These are phyloP conservation scores for Paspalum notatum DNA, from an alignment of 176 grass and related monocot genomes.

Conservation along the genomic window DNA sequence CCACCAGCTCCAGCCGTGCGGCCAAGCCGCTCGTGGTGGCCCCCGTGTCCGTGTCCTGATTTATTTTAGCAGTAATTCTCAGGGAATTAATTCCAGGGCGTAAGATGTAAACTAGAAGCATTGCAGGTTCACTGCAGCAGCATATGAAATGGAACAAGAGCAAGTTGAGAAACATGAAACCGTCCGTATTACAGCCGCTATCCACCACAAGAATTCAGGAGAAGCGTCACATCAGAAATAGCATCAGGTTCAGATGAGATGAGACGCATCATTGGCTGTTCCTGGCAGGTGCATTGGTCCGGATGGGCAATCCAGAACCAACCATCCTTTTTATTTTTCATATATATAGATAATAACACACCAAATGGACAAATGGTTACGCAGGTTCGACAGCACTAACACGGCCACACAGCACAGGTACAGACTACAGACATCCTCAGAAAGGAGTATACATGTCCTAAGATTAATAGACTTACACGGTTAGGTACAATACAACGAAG, in stretches of 20 bases:
- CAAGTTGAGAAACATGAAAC: not conserved
- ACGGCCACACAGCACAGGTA: conserved; percentile 14
- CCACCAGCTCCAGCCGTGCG: not conserved
- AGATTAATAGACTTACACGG: conserved; percentile 51
- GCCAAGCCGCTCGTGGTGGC: not conserved
- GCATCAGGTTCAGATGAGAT: not conserved
- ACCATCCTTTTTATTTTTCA: conserved; percentile 21
- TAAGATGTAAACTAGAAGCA: conserved; percentile 25
- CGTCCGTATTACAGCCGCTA: not conserved
- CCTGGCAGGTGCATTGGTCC: not conserved
- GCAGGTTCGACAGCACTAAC: conserved; percentile 37
- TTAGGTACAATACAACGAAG: conserved; percentile 31
- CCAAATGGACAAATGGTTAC: not conserved
- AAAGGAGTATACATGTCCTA: conserved; percentile 44
- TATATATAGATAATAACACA: conserved; percentile 16
- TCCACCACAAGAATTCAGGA: not conserved
- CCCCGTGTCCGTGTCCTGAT: not conserved
- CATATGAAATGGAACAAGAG: not conserved
- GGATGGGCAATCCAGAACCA: not conserved
- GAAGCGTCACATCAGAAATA: not conserved
- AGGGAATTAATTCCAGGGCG: not conserved
- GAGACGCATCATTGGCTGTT: not conserved
- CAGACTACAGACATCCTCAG: conserved; percentile 2
- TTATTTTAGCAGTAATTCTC: not conserved
- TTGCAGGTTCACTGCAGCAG: not conserved